Conservation (phyloP, 1,139 yeast genomes). For the Yamadazyma songkhlaensis region DNA sequence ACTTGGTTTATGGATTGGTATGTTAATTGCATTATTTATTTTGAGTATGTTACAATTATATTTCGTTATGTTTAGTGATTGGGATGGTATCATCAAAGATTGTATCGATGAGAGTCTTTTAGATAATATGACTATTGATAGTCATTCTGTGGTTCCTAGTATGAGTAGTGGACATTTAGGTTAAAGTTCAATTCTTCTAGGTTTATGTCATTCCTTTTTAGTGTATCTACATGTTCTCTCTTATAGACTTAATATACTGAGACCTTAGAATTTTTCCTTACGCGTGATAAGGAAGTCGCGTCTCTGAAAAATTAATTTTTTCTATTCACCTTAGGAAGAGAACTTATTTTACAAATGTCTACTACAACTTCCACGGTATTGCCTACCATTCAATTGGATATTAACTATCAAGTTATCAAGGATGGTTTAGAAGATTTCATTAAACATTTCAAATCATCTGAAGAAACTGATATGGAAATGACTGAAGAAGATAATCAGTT, state of each 20-base stretch:
- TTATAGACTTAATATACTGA: no score
- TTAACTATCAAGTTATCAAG: slow-evolving; percentile 59
- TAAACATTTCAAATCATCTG: slow-evolving; percentile 52
- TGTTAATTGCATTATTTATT: slow-evolving; percentile 52
- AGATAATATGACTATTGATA: slow-evolving; percentile 32
- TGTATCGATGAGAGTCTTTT: slow-evolving; percentile 40
- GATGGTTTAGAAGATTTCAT: slow-evolving; percentile 56
- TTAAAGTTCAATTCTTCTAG: background rate
- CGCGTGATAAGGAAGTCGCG: no score
- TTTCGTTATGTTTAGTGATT: slow-evolving; percentile 48
- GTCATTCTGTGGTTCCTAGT: slow-evolving; percentile 33
- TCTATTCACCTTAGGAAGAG: background rate
- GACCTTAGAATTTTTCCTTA: no score
- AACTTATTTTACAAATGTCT: slow-evolving; percentile 17
- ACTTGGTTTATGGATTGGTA: slow-evolving; percentile 62
- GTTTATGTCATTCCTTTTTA: background rate
- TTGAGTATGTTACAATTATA: slow-evolving; percentile 45
- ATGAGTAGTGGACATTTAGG: slow-evolving; percentile 25
- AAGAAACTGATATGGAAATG: slow-evolving; percentile 12
- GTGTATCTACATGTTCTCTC: no score
- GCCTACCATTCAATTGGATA: slow-evolving; percentile 57
- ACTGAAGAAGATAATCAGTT: slow-evolving; percentile 5
- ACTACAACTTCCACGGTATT: slow-evolving; percentile 40
- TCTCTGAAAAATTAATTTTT: no score
- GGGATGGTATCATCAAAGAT: slow-evolving; percentile 52